These are phyloP conservation scores for Botrytis squamosa DNA, from an alignment of 2,329 filamentous ascomycete species.

Conservation along the genomic window DNA sequence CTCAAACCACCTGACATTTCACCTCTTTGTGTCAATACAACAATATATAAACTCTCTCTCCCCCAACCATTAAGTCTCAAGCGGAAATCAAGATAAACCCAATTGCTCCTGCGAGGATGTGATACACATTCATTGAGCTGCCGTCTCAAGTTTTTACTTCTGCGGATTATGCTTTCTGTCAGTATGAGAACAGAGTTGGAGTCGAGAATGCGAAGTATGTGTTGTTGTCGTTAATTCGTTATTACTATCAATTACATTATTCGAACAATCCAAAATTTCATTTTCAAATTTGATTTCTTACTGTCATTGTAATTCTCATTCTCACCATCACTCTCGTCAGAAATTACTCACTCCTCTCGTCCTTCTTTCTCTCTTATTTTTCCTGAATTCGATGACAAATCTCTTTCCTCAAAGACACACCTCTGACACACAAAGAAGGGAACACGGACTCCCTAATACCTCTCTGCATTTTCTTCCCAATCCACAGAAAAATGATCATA, in stretches of 20 bases:
- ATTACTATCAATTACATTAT: fast-evolving
- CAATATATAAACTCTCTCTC: neutral
- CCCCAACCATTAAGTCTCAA: neutral
- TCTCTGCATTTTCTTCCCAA: too few species aligned
- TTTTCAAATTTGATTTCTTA: neutral
- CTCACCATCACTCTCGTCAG: fast-evolving
- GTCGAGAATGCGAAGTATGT: neutral
- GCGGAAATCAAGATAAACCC: neutral
- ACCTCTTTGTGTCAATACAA: fast-evolving
- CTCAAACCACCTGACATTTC: fast-evolving
- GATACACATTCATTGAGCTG: fast-evolving
- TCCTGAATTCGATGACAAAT: too few species aligned
- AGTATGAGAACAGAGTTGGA: neutral
- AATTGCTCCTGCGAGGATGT: neutral
- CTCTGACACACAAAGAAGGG: too few species aligned
- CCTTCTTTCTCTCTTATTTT: too few species aligned
- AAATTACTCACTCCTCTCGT: too few species aligned
- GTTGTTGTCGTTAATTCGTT: neutral
- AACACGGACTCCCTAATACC: too few species aligned
- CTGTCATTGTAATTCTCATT: neutral
- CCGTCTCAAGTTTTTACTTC: fast-evolving
- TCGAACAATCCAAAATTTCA: fast-evolving
- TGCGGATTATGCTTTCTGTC: fast-evolving
- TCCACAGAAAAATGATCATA: neutral
- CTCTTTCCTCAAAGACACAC: fast-evolving